Evolutionary conservation across 768 basidiomycete genomes (phyloP), one percentile per base, ranked within the genome.

Genomic region (Leccinum rimulosum): DNA sequence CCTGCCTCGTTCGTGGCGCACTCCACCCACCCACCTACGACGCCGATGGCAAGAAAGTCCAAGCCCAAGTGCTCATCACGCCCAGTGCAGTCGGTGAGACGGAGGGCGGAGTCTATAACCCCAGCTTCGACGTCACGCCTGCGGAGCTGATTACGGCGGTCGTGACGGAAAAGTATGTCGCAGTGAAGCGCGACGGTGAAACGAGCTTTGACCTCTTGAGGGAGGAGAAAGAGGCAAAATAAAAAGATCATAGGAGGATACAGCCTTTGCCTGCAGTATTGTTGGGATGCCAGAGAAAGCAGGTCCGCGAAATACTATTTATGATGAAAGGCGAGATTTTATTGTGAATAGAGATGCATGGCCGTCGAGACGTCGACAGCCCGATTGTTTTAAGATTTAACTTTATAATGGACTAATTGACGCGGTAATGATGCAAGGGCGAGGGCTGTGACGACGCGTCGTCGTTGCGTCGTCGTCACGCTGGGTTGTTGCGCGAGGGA

Each of bases 41-140:
- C 59, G 68, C 68, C 22, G 61, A 74, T 11, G 83, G 81, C 0
- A 73, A 78, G 19, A 79, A 82, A 55, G 76, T 85, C 64, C 88
- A 93, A 66, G 87, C 86, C 0, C 85, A 88, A 48, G 89, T 95
- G 12, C 85, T 93, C 82, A 84, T 95, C 61, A 94, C 94, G 0
- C 93, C 95, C 0, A 70, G 75, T 22, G 80, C 78, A 14, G 69
- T 88, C 30, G 79, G 52, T 43, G 68, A 68, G 47, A 40, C 58
- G 0, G 50, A 62, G 22, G 68, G 63, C 2, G 70, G 59, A 3
- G 75, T 93, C 43, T 96, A 95, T 73, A 98, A 97, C 73, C 95
- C 96, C 1, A 93, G 91, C 62, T 98, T 98, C 74, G 96, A 98
- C 70, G 94, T 98, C 15, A 98, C 96, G 0, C 95, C 95, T 1